Evolutionary conservation across 768 basidiomycete species (phyloP).

Genomic region (Mycena chlorophos): DNA sequence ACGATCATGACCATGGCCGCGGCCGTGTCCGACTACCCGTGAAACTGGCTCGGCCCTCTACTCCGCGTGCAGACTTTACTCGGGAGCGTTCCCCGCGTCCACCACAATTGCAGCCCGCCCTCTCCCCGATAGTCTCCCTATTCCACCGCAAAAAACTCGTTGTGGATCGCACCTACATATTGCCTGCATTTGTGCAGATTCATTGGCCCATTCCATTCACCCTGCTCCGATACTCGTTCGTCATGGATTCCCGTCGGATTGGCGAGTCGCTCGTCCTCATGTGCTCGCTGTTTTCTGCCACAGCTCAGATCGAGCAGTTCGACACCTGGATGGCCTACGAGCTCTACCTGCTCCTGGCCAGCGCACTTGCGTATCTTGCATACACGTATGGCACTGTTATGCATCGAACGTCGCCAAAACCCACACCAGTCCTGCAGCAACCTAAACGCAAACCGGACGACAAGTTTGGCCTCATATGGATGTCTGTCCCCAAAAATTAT

Average conservation of each 20-base stretch:
- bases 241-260: slow-evolving; percentile 61
- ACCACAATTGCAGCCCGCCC: slow-evolving; percentile 15
- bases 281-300: slow-evolving; percentile 58
- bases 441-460: slow-evolving; percentile 32
- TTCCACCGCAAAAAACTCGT: slow-evolving; percentile 43
- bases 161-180: slow-evolving; percentile 34
- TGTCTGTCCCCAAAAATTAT: slow-evolving; percentile 89
- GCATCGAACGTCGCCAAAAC: neutral
- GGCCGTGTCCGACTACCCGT: slow-evolving; percentile 14
- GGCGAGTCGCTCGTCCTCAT: slow-evolving; percentile 67
- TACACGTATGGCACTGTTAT: slow-evolving; percentile 58
- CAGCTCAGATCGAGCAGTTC: slow-evolving; percentile 45
- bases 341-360: slow-evolving; percentile 52
- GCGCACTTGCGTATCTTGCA: slow-evolving; percentile 59
- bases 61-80: slow-evolving; percentile 53
- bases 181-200: slow-evolving; percentile 51
- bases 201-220: slow-evolving; percentile 46
- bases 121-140: slow-evolving; percentile 46
- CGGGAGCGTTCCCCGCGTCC: slow-evolving; percentile 66
- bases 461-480: slow-evolving; percentile 77
- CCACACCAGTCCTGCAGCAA: neutral
- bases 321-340: slow-evolving; percentile 59
- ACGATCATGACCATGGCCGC: slow-evolving; percentile 38
- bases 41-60: slow-evolving; percentile 27
- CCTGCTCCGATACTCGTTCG: slow-evolving; percentile 44